Percentiles rank a stretch among this genome's conserved stretches.
Evolutionary conservation across 306 rosid genomes (phyloP).

Genomic region (Abrus pulchellus): DNA sequence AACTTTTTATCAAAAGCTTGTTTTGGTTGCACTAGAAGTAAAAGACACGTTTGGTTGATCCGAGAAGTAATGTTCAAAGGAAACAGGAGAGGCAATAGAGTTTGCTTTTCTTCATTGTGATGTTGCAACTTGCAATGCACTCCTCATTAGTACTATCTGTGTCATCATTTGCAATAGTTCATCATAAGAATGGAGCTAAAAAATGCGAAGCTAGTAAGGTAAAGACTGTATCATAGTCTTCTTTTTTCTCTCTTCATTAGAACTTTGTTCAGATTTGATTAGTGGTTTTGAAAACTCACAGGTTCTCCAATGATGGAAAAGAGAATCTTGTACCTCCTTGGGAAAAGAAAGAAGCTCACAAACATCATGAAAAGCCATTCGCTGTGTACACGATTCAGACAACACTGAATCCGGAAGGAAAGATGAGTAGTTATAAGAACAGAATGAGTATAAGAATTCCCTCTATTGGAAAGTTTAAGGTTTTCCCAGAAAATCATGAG

Average conservation of each 20-base stretch:
- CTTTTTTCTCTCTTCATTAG: neutral
- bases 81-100: constrained; percentile 34
- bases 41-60: constrained; percentile 34
- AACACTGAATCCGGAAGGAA: constrained; percentile 52
- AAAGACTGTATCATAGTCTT: neutral
- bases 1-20: constrained; percentile 27
- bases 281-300: constrained; percentile 41
- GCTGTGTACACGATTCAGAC: constrained; percentile 53
- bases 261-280: constrained; percentile 38
- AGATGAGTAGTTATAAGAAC: constrained; percentile 46
- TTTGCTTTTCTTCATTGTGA: constrained; percentile 29
- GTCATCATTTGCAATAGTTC: constrained; percentile 32
- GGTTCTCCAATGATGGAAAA: constrained; percentile 67
- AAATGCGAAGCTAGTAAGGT: constrained; percentile 76
- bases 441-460: constrained; percentile 42
- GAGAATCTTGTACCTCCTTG: constrained; percentile 53
- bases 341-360: constrained; percentile 56
- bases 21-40: constrained; percentile 9
- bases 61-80: constrained; percentile 22
- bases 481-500: constrained; percentile 60
- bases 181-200: constrained; percentile 64
- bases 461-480: constrained; percentile 60
- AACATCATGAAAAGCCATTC: constrained; percentile 57
- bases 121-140: constrained; percentile 39
- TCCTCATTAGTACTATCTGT: constrained; percentile 12